These are phyloP conservation scores for Trichophyton verrucosum DNA, from an alignment of 2,329 filamentous ascomycete species.

Conservation along the genomic window DNA sequence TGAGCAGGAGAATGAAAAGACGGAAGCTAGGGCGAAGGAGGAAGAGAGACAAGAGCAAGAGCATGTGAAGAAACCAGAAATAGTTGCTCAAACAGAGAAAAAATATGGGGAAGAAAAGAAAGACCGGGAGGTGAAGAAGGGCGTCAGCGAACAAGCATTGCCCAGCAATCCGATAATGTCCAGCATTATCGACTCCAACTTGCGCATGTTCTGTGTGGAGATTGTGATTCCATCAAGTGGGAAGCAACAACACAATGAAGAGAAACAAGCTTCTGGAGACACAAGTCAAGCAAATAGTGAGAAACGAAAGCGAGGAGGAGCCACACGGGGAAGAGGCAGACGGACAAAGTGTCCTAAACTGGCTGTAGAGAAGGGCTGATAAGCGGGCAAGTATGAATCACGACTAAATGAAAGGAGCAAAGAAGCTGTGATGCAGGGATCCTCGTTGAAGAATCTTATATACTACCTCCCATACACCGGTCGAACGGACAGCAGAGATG, in stretches of 20 bases:
- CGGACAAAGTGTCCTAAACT: neutral
- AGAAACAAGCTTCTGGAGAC: neutral
- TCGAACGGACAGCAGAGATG: neutral
- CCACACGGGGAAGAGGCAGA: neutral
- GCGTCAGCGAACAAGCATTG: neutral
- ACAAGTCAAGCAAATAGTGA: neutral
- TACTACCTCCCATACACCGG: neutral
- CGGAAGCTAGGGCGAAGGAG: neutral
- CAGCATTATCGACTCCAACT: neutral
- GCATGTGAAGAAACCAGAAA: neutral
- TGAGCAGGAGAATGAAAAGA: neutral
- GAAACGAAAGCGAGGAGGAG: neutral
- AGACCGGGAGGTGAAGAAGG: neutral
- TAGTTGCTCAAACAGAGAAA: neutral
- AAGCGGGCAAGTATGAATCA: neutral
- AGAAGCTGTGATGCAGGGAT: neutral
- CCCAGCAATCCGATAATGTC: neutral
- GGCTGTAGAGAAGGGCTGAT: neutral
- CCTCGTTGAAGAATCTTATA: neutral
- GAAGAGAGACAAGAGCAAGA: neutral
- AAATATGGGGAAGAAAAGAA: neutral
- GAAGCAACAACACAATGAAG: neutral
- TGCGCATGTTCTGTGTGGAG: conserved; percentile 1
- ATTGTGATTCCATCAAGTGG: neutral
- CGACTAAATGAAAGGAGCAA: neutral